phyloP scores from a whole-genome alignment of 768 basidiomycete species.

The Dentipellis fragilis region DNA sequence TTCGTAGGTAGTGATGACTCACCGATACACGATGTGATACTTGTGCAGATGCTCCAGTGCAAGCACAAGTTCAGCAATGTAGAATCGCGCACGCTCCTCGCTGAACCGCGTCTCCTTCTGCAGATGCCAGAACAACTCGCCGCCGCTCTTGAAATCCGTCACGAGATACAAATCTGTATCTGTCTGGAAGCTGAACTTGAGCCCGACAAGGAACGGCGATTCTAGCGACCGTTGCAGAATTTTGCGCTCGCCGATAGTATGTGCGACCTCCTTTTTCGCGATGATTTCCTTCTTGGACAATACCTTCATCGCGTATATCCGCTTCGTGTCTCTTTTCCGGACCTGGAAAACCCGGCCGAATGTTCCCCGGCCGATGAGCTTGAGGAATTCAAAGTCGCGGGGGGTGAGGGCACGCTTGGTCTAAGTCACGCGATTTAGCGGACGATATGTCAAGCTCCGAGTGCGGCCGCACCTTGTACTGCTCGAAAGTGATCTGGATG shows the following conservation, averaged over 20 bases:
- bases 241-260: slow-evolving; percentile 98
- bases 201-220: slow-evolving; percentile 93
- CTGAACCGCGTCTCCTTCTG: slow-evolving; percentile 91
- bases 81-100: slow-evolving; percentile 92
- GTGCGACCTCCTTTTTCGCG: slow-evolving; percentile 98
- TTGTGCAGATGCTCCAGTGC: slow-evolving; percentile 97
- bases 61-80: slow-evolving; percentile 90
- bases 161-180: slow-evolving; percentile 92
- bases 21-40: slow-evolving; percentile 92
- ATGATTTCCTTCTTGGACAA: slow-evolving; percentile 98
- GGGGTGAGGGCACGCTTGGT: slow-evolving; percentile 83
- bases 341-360: slow-evolving; percentile 99
- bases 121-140: slow-evolving; percentile 97
- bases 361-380: slow-evolving; percentile 95
- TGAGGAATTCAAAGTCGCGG: slow-evolving; percentile 96
- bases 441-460: slow-evolving; percentile 9
- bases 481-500: slow-evolving; percentile 89
- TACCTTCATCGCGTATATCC: slow-evolving; percentile 99
- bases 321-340: slow-evolving; percentile 93
- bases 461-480: slow-evolving; percentile 58
- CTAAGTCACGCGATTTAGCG: slow-evolving; percentile 25
- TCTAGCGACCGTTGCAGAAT: slow-evolving; percentile 91
- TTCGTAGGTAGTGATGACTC: slow-evolving; percentile 26
- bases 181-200: slow-evolving; percentile 98
- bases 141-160: slow-evolving; percentile 98